A percentile compares a stretch with the other conserved stretches of the same genome.
Evolutionary conservation across 345 rosid species (phyloP).

Genomic region (Jatropha curcas): DNA sequence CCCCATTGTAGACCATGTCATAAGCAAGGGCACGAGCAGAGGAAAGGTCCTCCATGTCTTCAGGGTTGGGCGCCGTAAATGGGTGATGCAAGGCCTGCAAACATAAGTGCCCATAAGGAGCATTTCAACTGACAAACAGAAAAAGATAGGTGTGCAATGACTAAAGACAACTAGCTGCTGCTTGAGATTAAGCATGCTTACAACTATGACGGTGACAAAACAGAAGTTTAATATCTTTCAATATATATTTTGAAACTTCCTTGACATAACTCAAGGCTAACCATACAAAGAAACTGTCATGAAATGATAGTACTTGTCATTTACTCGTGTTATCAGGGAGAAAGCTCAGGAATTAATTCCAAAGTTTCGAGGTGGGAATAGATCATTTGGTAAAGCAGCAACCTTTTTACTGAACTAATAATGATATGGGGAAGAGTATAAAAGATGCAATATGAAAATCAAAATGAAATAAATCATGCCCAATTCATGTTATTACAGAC

Average conservation of each 20-base stretch:
- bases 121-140: slow-evolving; percentile 9
- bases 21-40: slow-evolving; percentile 95
- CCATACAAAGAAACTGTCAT: neutral
- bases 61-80: slow-evolving; percentile 92
- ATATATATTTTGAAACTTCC: neutral
- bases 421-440: neutral
- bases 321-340: neutral
- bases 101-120: neutral
- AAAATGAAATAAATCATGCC: neutral
- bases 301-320: neutral
- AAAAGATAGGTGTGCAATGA: neutral
- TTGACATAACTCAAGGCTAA: neutral
- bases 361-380: neutral
- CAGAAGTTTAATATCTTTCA: neutral
- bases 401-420: too few relatives aligned
- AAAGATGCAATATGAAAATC: neutral
- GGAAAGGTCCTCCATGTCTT: slow-evolving; percentile 79
- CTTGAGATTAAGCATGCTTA: neutral
- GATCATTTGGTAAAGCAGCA: neutral
- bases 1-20: slow-evolving; percentile 98
- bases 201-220: neutral
- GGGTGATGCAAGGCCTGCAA: slow-evolving; percentile 97
- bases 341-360: neutral
- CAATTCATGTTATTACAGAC: slow-evolving; percentile 38
- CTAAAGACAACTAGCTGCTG: neutral